phyloP scores from a whole-genome alignment of 2,329 filamentous ascomycete genomes.

The Parafenestella ontariensis region DNA sequence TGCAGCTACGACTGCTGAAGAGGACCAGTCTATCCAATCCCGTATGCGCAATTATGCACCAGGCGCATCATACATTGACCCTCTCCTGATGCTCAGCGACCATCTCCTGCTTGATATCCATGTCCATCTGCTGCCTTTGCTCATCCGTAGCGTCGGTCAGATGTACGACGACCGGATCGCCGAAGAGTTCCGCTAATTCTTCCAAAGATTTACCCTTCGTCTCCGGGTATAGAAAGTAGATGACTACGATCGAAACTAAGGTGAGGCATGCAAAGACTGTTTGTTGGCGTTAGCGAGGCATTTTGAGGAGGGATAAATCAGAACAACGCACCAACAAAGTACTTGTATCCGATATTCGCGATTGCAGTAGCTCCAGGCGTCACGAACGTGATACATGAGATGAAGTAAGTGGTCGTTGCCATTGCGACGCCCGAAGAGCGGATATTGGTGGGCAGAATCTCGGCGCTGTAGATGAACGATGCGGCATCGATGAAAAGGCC shows the following conservation, averaged over 20 bases:
- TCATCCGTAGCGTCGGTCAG: constrained; percentile 28
- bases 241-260: constrained; percentile 44
- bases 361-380: constrained; percentile 27
- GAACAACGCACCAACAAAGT: constrained; percentile 28
- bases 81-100: constrained; percentile 15
- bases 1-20: too few relatives aligned
- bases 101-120: constrained; percentile 23
- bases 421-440: constrained; percentile 21
- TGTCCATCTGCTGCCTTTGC: constrained; percentile 23
- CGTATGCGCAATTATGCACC: too few relatives aligned
- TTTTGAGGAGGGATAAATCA: constrained; percentile 1
- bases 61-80: not conserved
- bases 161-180: constrained; percentile 28
- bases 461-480: constrained; percentile 32
- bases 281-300: constrained; percentile 9
- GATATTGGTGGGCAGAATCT: constrained; percentile 32
- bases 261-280: constrained; percentile 45
- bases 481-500: constrained; percentile 31
- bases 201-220: constrained; percentile 62
- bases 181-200: constrained; percentile 71
- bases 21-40: too few relatives aligned
- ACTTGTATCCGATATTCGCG: constrained; percentile 31
- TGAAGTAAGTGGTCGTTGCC: constrained; percentile 24
- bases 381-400: constrained; percentile 24
- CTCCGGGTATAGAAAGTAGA: constrained; percentile 66